Base-by-base conservation (phyloP, 2,329 filamentous ascomycete genomes). In the Botrytis sinoallii region DNA sequence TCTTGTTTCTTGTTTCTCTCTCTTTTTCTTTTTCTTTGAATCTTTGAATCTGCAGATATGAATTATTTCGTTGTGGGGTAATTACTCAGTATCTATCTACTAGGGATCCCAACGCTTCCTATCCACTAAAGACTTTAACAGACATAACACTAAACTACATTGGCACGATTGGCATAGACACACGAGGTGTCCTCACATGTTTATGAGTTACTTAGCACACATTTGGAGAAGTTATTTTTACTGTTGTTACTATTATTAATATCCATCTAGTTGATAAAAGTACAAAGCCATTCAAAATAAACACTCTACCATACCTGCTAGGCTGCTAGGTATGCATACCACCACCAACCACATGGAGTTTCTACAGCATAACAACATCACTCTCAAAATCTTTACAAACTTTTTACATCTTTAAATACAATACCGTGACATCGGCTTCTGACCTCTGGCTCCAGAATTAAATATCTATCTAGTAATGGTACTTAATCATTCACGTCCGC, bases 11-110 rank as follows among this genome's bases (percentile, higher is more conserved):
- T 29, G 52, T 57, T 32, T 64, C n/a, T 44, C 7, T 64, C 65
- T 32, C 35, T 70, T 44, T 55, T 48, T 8, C 25, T 25, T 18
- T 22, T 35, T 65, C 32, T 66, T 46, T 55, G 18, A 68, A 29
- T 29, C 35, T 68, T 22, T 52, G 60, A 68, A 29, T 57, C 48
- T 40, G 48, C 29, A 68, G 48, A 68, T 68, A 68, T 52, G 20
- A 22, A 40, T 68, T 32, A 68, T 57, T 66, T 72, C 40, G 8
- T 66, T 67, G 61, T 67, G 70, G 70, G 70, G 60, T 35, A 18
- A 20, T 16, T 25, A 29, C 38, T 42, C 61, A 64, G 60, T 40
- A 40, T 16, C 32, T 32, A 32, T 32, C 32, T 32, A 32, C 32
- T 32, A 32, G 32, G 32, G 32, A 32, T 32, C 32, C 32, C 32